These are phyloP conservation scores for Lasiosphaeria miniovina DNA, from an alignment of 495 filamentous ascomycete species.

Conservation along the genomic window DNA sequence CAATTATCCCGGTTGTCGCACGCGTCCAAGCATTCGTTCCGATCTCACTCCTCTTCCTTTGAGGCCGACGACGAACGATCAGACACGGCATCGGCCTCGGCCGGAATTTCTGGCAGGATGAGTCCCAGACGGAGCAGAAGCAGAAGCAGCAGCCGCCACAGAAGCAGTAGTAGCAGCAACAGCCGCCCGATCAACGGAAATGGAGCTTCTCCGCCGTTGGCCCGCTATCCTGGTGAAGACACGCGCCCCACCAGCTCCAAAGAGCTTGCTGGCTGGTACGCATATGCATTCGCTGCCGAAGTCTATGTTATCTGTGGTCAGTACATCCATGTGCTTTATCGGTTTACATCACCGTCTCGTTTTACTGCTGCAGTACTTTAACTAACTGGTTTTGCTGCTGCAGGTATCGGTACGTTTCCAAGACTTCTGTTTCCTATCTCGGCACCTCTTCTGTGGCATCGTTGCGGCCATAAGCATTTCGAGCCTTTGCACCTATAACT, in stretches of 20 bases:
- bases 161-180: conserved; percentile 18
- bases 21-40: conserved; percentile 41
- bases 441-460: no score
- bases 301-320: conserved; percentile 94
- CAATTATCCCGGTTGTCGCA: conserved; percentile 45
- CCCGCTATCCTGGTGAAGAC: conserved; percentile 75
- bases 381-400: conserved; percentile 4
- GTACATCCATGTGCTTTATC: conserved; percentile 22
- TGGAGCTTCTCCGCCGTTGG: conserved; percentile 7
- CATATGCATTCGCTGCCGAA: conserved; percentile 96
- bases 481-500: background rate
- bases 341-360: background rate
- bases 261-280: conserved; percentile 92
- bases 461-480: no score
- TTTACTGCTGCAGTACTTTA: background rate
- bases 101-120: conserved; percentile 23
- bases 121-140: conserved; percentile 20
- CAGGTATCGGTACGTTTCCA: conserved; percentile 28
- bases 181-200: conserved; percentile 9
- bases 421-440: no score
- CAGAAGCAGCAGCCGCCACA: conserved; percentile 9
- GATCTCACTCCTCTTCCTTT: conserved; percentile 50
- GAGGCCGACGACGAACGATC: conserved; percentile 65
- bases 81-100: conserved; percentile 12
- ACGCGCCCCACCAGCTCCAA: conserved; percentile 79